phyloP scores from a whole-genome alignment of 106 monocot genomes.

The Dendrobium catenatum region DNA sequence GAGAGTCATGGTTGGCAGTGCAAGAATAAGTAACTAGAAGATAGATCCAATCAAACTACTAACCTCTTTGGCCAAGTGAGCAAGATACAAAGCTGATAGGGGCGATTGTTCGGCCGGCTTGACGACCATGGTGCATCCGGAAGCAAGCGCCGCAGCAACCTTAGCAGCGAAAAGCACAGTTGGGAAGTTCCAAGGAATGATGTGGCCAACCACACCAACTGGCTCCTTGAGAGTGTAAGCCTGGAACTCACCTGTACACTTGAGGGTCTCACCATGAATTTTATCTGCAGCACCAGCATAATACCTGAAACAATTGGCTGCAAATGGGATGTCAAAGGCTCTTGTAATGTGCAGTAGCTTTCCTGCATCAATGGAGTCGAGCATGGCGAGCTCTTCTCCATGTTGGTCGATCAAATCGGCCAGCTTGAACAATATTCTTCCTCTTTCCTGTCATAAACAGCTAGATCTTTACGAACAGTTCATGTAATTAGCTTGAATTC shows the following conservation, averaged over 20 bases:
- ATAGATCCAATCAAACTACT: background rate
- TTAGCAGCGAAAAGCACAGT: constrained; percentile 48
- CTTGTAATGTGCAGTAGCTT: constrained; percentile 30
- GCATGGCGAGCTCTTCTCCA: constrained; percentile 34
- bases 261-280: constrained; percentile 58
- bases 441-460: constrained; percentile 31
- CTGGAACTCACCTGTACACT: constrained; percentile 28
- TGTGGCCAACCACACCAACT: constrained; percentile 59
- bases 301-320: constrained; percentile 25
- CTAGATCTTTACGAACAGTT: background rate
- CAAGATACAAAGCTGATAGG: constrained; percentile 46
- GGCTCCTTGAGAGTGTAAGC: constrained; percentile 69
- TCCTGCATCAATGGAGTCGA: constrained; percentile 53
- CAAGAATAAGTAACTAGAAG: no score
- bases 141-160: constrained; percentile 47
- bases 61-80: constrained; percentile 52
- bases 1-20: no score
- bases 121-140: constrained; percentile 70
- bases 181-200: constrained; percentile 70
- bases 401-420: constrained; percentile 53
- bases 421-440: constrained; percentile 42
- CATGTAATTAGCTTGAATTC: no score
- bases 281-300: constrained; percentile 64
- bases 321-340: constrained; percentile 29
- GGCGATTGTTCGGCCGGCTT: constrained; percentile 84